Base-by-base conservation (phyloP, 2,329 filamentous ascomycete genomes). In the Pseudogymnoascus pannorum region DNA sequence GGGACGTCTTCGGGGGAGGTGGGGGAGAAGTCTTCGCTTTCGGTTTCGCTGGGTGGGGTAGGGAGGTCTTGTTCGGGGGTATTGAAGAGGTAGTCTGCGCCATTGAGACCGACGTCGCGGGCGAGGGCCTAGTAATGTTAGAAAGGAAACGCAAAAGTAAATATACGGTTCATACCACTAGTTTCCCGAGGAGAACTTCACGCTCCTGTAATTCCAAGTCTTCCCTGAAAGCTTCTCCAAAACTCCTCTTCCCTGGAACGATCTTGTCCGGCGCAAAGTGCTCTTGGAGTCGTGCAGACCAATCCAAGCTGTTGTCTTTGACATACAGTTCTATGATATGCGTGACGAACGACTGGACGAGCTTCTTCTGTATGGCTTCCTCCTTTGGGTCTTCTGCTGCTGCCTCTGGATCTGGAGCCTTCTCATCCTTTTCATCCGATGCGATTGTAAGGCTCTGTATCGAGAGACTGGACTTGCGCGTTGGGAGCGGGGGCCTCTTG, bases 261-360 rank as follows among this genome's bases (percentile, higher is more conserved):
- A 85, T 78, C 68, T 80, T 84, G 61, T 83, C 79, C 0, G 89
- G 88, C 59, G 84, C 78, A 65, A 86, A 84, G 63, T 81, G 85
- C 73, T 93, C 89, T 64, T 89, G 78, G 61, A 92, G 72, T 58
- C 89, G 76, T 12, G 81, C 75, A 2, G 85, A 80, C 85, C 85
- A 87, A 51, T 82, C 80, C 71, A 87, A 72, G 22, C 77, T 76
- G 66, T 85, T 81, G 5, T 75, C 76, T 66, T 85, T 85, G 64
- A 90, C 80, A 66, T 91, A 93, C 51, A 87, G 82, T 70, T 92
- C 89, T 9, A 92, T 75, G 16, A 92, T 76, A 70, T 89, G 88
- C 0, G 88, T 91, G n/a, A 91, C 79, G 72, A 94, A 92, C 1
- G 87, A 86, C 69, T 91, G 87, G 22, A 93, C 74, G 14, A 93